phyloP scores from a whole-genome alignment of 148 eudicot species.

The Chenopodium berlandieri region DNA sequence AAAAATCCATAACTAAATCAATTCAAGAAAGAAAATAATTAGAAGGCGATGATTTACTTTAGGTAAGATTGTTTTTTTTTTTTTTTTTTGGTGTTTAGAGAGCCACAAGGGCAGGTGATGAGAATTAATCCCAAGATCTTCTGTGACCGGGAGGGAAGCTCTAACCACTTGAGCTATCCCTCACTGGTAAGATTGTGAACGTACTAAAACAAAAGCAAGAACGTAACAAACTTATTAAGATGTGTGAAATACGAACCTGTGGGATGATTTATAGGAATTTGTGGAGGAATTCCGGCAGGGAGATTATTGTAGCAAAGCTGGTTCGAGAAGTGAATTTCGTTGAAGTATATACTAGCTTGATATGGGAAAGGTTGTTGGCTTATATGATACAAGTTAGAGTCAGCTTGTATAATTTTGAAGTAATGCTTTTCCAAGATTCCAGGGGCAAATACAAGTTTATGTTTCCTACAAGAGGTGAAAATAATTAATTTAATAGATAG shows the following conservation, averaged over 20 bases:
- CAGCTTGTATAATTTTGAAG: slow-evolving; percentile 25
- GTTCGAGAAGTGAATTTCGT: slow-evolving; percentile 15
- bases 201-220: neutral
- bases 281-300: neutral
- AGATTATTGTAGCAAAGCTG: neutral
- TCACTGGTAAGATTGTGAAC: neutral
- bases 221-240: neutral
- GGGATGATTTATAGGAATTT: neutral
- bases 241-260: neutral
- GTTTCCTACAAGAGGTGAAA: slow-evolving; percentile 18
- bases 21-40: neutral
- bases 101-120: too few relatives aligned
- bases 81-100: too few relatives aligned
- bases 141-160: too few relatives aligned
- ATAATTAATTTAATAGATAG: too few relatives aligned
- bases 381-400: slow-evolving; percentile 8
- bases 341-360: slow-evolving; percentile 13
- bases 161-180: too few relatives aligned
- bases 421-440: slow-evolving; percentile 26
- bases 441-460: slow-evolving; percentile 7
- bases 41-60: neutral
- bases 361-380: slow-evolving; percentile 27
- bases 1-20: neutral
- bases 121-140: too few relatives aligned
- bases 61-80: neutral